phyloP scores from a whole-genome alignment of 1,284 basidiomycete genomes.

The Sanguinoderma infundibulare region DNA sequence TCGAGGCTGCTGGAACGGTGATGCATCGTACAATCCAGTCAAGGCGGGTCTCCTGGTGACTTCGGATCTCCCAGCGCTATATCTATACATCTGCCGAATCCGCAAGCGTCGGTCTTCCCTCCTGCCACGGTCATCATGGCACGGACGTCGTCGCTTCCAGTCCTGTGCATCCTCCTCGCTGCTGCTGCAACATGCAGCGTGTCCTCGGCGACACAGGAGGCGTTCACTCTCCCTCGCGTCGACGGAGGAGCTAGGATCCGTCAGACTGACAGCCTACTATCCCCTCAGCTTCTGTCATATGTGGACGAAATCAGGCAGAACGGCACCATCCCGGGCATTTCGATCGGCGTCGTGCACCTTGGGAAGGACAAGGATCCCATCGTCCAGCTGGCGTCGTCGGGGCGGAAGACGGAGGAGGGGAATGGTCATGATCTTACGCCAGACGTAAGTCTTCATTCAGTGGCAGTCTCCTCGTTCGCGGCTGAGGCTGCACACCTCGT shows the following conservation, averaged over 20 bases:
- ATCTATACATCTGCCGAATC: background rate
- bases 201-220: background rate
- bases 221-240: background rate
- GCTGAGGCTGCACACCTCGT: background rate
- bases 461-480: no score
- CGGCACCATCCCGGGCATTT: slow-evolving; percentile 26
- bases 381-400: slow-evolving; percentile 22
- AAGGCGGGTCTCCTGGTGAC: background rate
- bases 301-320: slow-evolving; percentile 24
- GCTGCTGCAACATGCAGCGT: background rate
- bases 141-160: background rate
- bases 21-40: no score
- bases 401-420: slow-evolving; percentile 35
- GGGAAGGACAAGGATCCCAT: slow-evolving; percentile 14
- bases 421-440: slow-evolving; percentile 28
- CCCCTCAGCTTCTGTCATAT: slow-evolving; percentile 5
- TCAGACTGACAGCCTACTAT: background rate
- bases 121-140: background rate
- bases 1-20: no score
- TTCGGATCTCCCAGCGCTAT: no score
- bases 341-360: slow-evolving; percentile 27
- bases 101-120: no score
- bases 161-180: background rate
- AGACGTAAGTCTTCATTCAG: slow-evolving; percentile 27
- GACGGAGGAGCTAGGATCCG: background rate